Evolutionary conservation across 164 flowering plant species (phyloP), one percentile per base, ranked within the genome.

Genomic region (Euptelea pleiosperma): DNA sequence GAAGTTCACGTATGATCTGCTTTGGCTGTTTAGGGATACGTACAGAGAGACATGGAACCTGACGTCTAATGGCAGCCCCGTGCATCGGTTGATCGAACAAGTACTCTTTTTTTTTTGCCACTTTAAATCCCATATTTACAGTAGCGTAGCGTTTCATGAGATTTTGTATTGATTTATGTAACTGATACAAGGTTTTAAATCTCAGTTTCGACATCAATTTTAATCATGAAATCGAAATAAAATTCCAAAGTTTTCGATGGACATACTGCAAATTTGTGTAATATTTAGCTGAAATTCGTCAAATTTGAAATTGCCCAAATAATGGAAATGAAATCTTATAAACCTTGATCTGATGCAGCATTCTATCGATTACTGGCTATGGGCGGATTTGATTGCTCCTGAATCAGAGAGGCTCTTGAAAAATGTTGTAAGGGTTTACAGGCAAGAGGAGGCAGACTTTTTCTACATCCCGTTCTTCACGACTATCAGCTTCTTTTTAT

Each of bases 21-120:
- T 93, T 9, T 65, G 81, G 87, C 53, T 90, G 77, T 93, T 90
- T 57, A 60, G 73, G 21, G 75, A 81, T 60, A 79, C 95, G 22
- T 93, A 88, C 44, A 75, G 49, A 48, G 89, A 90, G 30, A 93
- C 97, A 1, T 68, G 66, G 22, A 93, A 93, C 81, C 73, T 85
- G 56, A 90, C 97, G 19, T 93, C 99, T 14, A 93, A 93, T 67
- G 99, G 99, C n/a, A 90, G 97, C 69, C 99, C 97, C 7, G 97
- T 93, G 22, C 99, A 90, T 71, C 83, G 99, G 4, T 62, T 93
- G 16, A 88, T 93, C 47, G 96, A 93, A 63, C 98, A 93, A 83
- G 98, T 86, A 47, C n/a, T n/a, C n/a, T n/a, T n/a, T n/a, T n/a
- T 34, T 3, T 34, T 6, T 7, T 11, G n/a, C n/a, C n/a, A n/a